phyloP scores from a whole-genome alignment of 495 filamentous ascomycete genomes.

The Penicillium robsamsonii region DNA sequence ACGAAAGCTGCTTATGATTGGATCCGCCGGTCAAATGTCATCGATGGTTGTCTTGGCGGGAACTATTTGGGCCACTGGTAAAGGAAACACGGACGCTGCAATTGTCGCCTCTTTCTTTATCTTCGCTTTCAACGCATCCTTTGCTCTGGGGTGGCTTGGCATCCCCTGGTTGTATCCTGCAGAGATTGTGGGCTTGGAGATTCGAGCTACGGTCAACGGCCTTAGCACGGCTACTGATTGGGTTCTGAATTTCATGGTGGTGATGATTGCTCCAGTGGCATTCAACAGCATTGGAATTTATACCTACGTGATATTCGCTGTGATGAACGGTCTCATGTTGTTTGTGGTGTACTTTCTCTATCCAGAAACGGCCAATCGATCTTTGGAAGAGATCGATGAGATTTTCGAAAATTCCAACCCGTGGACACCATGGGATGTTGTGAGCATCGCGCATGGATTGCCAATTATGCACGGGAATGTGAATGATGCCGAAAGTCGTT shows the following conservation, averaged over 20 bases:
- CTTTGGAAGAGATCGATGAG: conserved; percentile 74
- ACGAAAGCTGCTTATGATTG: conserved; percentile 48
- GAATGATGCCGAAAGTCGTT: too few relatives aligned
- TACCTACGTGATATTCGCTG: too few relatives aligned
- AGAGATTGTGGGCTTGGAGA: neutral
- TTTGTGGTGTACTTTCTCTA: conserved; percentile 64
- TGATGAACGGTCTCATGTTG: conserved; percentile 20
- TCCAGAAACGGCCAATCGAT: conserved; percentile 63
- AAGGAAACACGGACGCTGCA: conserved; percentile 30
- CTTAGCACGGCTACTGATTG: too few relatives aligned
- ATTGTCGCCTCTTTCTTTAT: conserved; percentile 36
- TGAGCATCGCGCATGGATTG: too few relatives aligned
- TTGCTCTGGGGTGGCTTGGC: conserved; percentile 32
- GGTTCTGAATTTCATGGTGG: too few relatives aligned
- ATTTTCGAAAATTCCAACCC: too few relatives aligned
- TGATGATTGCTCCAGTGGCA: conserved; percentile 1
- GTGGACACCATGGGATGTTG: too few relatives aligned
- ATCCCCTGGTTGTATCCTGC: conserved; percentile 35
- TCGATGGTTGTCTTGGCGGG: conserved; percentile 43
- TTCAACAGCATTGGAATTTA: conserved; percentile 38
- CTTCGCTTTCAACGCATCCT: conserved; percentile 41
- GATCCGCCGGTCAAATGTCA: conserved; percentile 49
- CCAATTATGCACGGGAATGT: too few relatives aligned
- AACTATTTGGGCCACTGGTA: conserved; percentile 30
- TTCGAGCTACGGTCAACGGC: conserved; percentile 19